Conservation (phyloP, 192 early-diverging fungal genomes). For the Paraglomus brasilianum region DNA sequence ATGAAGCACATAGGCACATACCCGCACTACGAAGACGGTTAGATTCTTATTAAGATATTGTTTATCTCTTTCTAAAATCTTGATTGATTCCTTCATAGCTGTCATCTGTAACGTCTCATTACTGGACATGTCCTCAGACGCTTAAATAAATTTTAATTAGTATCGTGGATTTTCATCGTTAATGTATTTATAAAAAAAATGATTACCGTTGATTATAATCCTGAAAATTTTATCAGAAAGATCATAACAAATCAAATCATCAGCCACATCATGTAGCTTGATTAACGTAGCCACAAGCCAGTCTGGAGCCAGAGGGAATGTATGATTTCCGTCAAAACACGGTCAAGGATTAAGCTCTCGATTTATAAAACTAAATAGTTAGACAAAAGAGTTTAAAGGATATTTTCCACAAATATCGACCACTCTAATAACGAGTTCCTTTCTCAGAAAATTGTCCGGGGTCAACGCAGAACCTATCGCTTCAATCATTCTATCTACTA, state of each 20-base stretch:
- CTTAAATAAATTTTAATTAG: too few species aligned
- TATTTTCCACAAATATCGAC: conserved; percentile 22
- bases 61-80: too few species aligned
- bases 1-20: too few species aligned
- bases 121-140: too few species aligned
- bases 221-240: background rate
- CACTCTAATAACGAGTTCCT: conserved; percentile 15
- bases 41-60: too few species aligned
- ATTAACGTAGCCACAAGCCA: conserved; percentile 21
- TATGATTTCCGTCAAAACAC: background rate
- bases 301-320: conserved; percentile 10
- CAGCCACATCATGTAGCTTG: background rate
- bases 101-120: too few species aligned
- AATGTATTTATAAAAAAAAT: too few species aligned
- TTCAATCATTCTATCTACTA: conserved; percentile 23
- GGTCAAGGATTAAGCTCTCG: background rate
- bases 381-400: background rate
- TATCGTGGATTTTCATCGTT: too few species aligned
- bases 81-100: too few species aligned
- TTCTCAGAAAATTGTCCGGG: conserved; percentile 12
- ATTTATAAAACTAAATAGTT: background rate
- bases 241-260: conserved; percentile 3
- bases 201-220: conserved; percentile 5
- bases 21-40: too few species aligned
- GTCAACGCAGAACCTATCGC: conserved; percentile 2